phyloP scores from a whole-genome alignment of 164 flowering plant species.

The Nymphaea thermarum region DNA sequence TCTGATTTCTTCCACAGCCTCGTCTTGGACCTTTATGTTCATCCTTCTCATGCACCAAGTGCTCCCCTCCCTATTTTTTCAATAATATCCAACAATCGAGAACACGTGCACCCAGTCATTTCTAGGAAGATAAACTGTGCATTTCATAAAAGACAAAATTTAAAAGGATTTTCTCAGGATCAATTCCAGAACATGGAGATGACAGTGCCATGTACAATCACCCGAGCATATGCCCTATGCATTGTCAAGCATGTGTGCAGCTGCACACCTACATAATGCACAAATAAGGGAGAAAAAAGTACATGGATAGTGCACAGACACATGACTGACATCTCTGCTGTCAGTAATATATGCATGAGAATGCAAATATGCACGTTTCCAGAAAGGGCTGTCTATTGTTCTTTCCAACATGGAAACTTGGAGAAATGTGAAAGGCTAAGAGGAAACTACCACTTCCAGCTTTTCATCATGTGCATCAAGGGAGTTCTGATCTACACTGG shows the following conservation, averaged over 20 bases:
- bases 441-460: background rate
- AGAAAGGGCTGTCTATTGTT: too few species aligned
- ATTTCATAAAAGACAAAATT: background rate
- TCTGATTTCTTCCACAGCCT: background rate
- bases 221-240: too few species aligned
- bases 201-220: too few species aligned
- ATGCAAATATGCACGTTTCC: too few species aligned
- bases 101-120: background rate
- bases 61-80: background rate
- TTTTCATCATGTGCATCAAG: background rate
- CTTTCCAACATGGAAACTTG: too few species aligned
- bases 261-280: too few species aligned
- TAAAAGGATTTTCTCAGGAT: background rate
- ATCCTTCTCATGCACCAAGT: background rate
- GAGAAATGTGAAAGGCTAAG: background rate
- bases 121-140: background rate
- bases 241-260: too few species aligned
- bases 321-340: too few species aligned
- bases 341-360: too few species aligned
- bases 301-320: too few species aligned
- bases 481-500: background rate
- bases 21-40: background rate
- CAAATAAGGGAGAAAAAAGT: too few species aligned
- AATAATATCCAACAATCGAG: background rate
- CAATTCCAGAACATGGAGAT: too few species aligned